Evolutionary conservation across 257 asterid species (phyloP), one percentile per base, ranked within the genome.

Genomic region (Ilex asprella): DNA sequence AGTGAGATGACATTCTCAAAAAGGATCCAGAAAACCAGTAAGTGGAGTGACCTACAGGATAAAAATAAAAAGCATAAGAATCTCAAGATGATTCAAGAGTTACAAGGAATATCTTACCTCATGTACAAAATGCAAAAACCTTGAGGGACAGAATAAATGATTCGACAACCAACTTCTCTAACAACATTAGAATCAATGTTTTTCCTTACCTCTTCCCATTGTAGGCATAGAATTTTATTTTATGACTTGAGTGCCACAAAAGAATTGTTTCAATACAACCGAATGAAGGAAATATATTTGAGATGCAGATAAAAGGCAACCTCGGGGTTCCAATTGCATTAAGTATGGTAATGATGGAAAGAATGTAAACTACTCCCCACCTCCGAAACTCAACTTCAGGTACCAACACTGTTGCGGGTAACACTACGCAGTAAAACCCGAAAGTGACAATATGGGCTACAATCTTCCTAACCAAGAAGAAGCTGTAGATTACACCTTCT

Each of bases 1-100:
- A 92, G 85, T 1, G 99, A 83, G 97, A 89, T 86, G 7, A 86
- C 99, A 43, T 92, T 92, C 87, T 92, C 97, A 46, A 86, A 92
- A 46, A 89, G 89, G 74, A 92, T 89, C 97, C 97, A 92, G 52
- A 89, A 86, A 35, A 87, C 86, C 47, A 92, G 60, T 89, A 92
- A 58, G 69, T 92, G 99, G 15, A 92, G 75, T 7, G 98, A 92
- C 79, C 98, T 89, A 30, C 64, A 67, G 29, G 30, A 32, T 7
- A n/a, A 46, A 44, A 0, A 52, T 30, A 16, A 49, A 66, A 6
- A 47, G 15, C 39, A 49, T 49, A 49, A 12, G 16, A 49, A 11
- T 12, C 6, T 11, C n/a, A 49, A 12, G 16, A 21, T 21, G 27
- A 1, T 21, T 21, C 27, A 21, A 21, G 27, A 21, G 0, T 1